These are phyloP conservation scores for Cryphonectria radicalis DNA, from an alignment of 2,329 filamentous ascomycete genomes.

Conservation along the genomic window DNA sequence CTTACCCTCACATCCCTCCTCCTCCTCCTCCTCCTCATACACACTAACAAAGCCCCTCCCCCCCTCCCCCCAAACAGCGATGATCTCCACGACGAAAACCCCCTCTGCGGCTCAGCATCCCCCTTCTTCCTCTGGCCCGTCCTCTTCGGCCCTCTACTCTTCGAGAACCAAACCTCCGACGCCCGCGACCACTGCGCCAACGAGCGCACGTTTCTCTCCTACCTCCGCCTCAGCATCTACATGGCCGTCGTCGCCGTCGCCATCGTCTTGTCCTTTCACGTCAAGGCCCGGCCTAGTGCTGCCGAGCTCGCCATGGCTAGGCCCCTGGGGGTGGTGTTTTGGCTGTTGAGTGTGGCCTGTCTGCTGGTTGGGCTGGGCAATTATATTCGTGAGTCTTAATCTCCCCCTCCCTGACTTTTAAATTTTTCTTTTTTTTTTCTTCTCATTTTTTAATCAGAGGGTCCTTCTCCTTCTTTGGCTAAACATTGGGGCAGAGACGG, in stretches of 20 bases:
- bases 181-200: constrained; percentile 80
- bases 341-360: constrained; percentile 78
- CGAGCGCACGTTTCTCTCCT: constrained; percentile 85
- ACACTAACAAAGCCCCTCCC: neutral
- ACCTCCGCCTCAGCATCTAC: constrained; percentile 86
- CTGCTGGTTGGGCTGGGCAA: constrained; percentile 79
- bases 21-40: too few species aligned
- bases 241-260: constrained; percentile 89
- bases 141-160: constrained; percentile 68
- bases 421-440: neutral
- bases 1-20: too few species aligned
- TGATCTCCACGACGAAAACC: neutral
- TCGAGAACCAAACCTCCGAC: constrained; percentile 75
- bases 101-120: constrained; percentile 22
- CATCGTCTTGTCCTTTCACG: constrained; percentile 91
- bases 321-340: constrained; percentile 87
- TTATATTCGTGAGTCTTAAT: constrained; percentile 70
- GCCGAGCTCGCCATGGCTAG: constrained; percentile 78
- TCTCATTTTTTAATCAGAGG: neutral
- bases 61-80: constrained; percentile 1
- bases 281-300: constrained; percentile 71
- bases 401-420: neutral
- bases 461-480: neutral
- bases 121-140: constrained; percentile 65
- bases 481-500: constrained; percentile 52